Evolutionary conservation across 768 basidiomycete species (phyloP), one percentile per base, ranked within the genome.

Genomic region (Mycena metata): DNA sequence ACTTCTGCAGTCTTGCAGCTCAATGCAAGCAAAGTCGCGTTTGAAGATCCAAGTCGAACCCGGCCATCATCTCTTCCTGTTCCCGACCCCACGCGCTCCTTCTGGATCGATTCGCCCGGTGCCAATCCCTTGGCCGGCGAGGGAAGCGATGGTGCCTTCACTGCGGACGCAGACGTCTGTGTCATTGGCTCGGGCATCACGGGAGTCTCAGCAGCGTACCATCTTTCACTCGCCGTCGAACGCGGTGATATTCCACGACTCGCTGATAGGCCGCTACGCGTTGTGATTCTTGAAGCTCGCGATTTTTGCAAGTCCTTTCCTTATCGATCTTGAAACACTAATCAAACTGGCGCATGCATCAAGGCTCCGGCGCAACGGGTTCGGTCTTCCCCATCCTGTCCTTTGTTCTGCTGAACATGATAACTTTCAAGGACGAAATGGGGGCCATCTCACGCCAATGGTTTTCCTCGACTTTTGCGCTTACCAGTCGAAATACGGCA

Each of bases 101-200:
- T 92, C 76, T 95, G 94, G 94, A 81, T 88, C 36, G 78, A 90
- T 70, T 81, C 84, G 0, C 83, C 87, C 0, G 83, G 81, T 30
- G 89, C 85, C 0, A 93, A 92, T 74, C 91, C 92, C 2, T 79
- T 93, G 0, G 91, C 89, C 0, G 80, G 78, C 7, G 85, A 88
- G 64, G 94, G 94, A 5, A 93, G 92, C 72, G 76, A 79, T 5
- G 91, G 90, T 1, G 69, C 77, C 2, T 76, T 94, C 23, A 86
- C 87, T 0, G 50, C 73, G 0, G 86, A 90, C 62, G 88, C 89
- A 3, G 93, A 95, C 72, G 78, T 94, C 17, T 92, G 89, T 68
- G 89, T 95, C 72, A 88, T 96, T 51, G 94, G 94, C 12, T 88
- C 90, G 35, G 93, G 93, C 0, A 90, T 95, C 43, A 92, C 93